Evolutionary conservation across 2,329 filamentous ascomycete genomes (phyloP).

Genomic region (Apiospora pterosperma): DNA sequence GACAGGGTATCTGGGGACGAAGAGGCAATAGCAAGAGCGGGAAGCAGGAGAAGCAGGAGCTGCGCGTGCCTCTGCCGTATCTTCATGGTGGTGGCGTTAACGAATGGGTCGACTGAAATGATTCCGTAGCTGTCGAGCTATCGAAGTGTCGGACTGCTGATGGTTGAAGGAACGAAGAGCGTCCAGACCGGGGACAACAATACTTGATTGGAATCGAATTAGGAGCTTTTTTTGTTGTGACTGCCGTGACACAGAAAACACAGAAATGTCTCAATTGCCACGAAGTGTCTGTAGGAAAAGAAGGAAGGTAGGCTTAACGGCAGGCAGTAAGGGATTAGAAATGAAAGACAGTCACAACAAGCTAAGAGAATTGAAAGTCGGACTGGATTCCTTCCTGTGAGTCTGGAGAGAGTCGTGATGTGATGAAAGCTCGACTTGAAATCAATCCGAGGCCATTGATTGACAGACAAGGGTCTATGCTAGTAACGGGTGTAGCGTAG

Average conservation of each 20-base stretch:
- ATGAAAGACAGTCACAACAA: not conserved
- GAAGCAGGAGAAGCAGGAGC: slow-evolving; percentile 24
- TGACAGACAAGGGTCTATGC: not conserved
- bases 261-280: not conserved
- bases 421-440: not conserved
- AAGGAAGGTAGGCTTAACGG: not conserved
- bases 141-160: not conserved
- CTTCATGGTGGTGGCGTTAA: slow-evolving; percentile 23
- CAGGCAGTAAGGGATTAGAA: not conserved
- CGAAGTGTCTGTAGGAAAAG: not conserved
- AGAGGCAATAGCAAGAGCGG: slow-evolving; percentile 21
- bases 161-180: not conserved
- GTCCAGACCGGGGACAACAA: not conserved
- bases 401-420: not conserved
- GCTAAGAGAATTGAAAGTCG: not conserved
- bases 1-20: slow-evolving; percentile 16
- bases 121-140: not conserved
- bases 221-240: not conserved
- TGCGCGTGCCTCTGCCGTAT: slow-evolving; percentile 22
- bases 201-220: not conserved
- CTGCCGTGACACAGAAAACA: not conserved
- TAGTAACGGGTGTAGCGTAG: not conserved
- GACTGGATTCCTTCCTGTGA: not conserved
- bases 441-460: not conserved
- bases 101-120: too few species aligned